phyloP scores from a whole-genome alignment of 2,329 filamentous ascomycete genomes.

The Diplodia sapinea region DNA sequence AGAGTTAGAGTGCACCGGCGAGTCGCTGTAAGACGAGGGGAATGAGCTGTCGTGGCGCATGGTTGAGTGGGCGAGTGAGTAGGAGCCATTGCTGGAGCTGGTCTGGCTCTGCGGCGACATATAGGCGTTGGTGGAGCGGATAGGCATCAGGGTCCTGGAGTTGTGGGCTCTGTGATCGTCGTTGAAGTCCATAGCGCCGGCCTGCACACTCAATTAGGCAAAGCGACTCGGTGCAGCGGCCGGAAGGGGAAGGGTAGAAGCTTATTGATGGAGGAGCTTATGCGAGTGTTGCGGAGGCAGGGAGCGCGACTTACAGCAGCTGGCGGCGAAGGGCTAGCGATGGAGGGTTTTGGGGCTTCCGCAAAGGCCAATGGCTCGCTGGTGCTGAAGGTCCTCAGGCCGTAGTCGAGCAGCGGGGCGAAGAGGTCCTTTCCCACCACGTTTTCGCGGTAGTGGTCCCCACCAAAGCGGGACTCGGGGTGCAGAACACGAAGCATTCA shows the following conservation, averaged over 20 bases:
- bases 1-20: conserved; percentile 17
- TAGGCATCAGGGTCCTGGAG: conserved; percentile 26
- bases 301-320: conserved; percentile 28
- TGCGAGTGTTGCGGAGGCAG: conserved; percentile 26
- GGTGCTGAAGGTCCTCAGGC: conserved; percentile 12
- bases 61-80: not conserved
- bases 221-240: conserved; percentile 25
- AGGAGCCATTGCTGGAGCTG: conserved; percentile 26
- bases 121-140: conserved; percentile 21
- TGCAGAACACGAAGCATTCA: conserved; percentile 30
- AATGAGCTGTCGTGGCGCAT: conserved; percentile 27
- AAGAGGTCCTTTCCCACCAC: conserved; percentile 30
- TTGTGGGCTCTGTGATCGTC: conserved; percentile 27
- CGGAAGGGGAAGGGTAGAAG: conserved; percentile 28
- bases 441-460: conserved; percentile 30
- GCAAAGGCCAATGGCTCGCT: conserved; percentile 14
- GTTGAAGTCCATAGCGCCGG: conserved; percentile 29
- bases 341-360: not conserved
- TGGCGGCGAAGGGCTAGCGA: conserved; percentile 16
- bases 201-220: conserved; percentile 29
- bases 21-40: conserved; percentile 22
- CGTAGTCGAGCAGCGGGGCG: conserved; percentile 20
- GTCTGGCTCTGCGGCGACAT: conserved; percentile 19
- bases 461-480: conserved; percentile 31
- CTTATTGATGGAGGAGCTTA: conserved; percentile 29